These are phyloP conservation scores for Liriodendron chinense DNA, from an alignment of 164 flowering plant genomes.

Conservation along the genomic window DNA sequence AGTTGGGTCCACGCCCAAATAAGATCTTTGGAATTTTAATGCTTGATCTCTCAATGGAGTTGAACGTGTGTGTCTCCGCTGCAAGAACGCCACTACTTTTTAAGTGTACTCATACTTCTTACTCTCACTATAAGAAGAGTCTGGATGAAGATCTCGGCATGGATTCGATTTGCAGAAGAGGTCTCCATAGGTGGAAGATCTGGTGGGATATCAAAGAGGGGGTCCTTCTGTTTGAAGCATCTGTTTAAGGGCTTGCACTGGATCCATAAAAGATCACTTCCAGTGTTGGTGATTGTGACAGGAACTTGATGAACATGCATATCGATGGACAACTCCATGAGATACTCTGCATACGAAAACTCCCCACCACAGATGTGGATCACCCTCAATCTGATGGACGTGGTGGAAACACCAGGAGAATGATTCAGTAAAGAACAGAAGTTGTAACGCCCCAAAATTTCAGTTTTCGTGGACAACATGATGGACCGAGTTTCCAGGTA, in stretches of 20 bases:
- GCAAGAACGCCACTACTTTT: constrained; percentile 32
- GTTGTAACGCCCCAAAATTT: too few species aligned
- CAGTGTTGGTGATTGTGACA: constrained; percentile 74
- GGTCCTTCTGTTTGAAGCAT: constrained; percentile 55
- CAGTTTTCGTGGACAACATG: too few species aligned
- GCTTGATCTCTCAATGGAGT: constrained; percentile 1
- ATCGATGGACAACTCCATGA: constrained; percentile 59
- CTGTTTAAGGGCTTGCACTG: constrained; percentile 70
- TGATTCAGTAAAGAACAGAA: neutral
- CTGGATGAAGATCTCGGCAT: constrained; percentile 19
- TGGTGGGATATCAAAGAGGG: constrained; percentile 44
- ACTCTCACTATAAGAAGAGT: neutral
- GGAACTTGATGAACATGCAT: constrained; percentile 50
- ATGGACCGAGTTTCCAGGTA: too few species aligned
- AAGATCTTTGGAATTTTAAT: constrained; percentile 10
- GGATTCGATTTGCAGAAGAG: constrained; percentile 27
- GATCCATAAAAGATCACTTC: constrained; percentile 87
- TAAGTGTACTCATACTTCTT: constrained; percentile 23
- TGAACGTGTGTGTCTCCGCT: constrained; percentile 36
- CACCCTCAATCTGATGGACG: constrained; percentile 5
- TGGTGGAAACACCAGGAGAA: neutral
- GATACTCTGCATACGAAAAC: constrained; percentile 25
- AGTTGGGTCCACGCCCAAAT: constrained; percentile 50
- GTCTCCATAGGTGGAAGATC: constrained; percentile 32
- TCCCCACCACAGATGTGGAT: constrained; percentile 34